A percentile compares a stretch with the other conserved stretches of the same genome.
Evolutionary conservation across 2,329 filamentous ascomycete genomes (phyloP).

Genomic region (Talaromyces sp.): DNA sequence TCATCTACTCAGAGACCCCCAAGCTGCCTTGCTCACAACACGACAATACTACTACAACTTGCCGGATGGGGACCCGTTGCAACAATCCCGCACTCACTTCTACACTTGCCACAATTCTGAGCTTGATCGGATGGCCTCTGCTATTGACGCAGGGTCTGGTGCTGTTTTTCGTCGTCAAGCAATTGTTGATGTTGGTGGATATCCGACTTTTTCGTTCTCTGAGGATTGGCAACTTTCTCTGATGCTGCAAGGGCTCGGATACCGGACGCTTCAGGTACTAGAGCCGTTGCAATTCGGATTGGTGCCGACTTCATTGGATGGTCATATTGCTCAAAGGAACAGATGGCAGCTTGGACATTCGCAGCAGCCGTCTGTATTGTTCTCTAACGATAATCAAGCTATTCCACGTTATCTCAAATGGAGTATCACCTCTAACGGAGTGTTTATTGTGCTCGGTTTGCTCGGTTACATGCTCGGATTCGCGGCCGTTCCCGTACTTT

Average conservation of each 20-base stretch:
- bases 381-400: not conserved
- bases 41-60: slow-evolving; percentile 37
- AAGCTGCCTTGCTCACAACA: slow-evolving; percentile 32
- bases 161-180: slow-evolving; percentile 32
- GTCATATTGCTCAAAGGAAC: slow-evolving; percentile 35
- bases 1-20: slow-evolving; percentile 30
- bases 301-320: slow-evolving; percentile 34
- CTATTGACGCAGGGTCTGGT: slow-evolving; percentile 36
- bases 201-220: slow-evolving; percentile 34
- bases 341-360: slow-evolving; percentile 38
- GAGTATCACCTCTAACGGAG: slow-evolving; percentile 25
- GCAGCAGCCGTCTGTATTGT: slow-evolving; percentile 23
- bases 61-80: slow-evolving; percentile 30
- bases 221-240: slow-evolving; percentile 36
- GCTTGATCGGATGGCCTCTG: slow-evolving; percentile 28
- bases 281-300: slow-evolving; percentile 34
- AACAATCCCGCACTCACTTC: slow-evolving; percentile 31
- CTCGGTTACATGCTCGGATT: slow-evolving; percentile 22
- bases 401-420: slow-evolving; percentile 19
- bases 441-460: slow-evolving; percentile 24
- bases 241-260: slow-evolving; percentile 30
- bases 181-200: slow-evolving; percentile 32
- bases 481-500: slow-evolving; percentile 22
- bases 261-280: slow-evolving; percentile 29
- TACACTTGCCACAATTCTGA: slow-evolving; percentile 34